Percentiles rank a stretch among this genome's conserved stretches.
Conservation (phyloP, 176 grass and related monocot species). For the Oryza coarctata region DNA sequence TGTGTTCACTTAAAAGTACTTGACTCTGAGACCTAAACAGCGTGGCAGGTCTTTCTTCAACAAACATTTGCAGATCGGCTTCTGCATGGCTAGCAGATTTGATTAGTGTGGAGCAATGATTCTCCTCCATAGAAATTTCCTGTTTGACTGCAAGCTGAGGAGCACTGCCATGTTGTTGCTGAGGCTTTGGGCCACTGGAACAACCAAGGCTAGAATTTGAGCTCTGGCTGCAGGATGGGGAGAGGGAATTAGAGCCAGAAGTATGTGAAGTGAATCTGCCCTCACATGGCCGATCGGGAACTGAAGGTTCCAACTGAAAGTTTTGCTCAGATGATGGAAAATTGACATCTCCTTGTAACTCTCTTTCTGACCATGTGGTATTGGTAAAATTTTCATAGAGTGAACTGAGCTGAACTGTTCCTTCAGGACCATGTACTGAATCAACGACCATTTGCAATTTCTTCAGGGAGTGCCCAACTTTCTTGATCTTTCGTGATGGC, state of each 20-base stretch:
- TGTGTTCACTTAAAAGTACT: slow-evolving; percentile 46
- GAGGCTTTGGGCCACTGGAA: slow-evolving; percentile 51
- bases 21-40: slow-evolving; percentile 41
- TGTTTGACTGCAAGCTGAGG: slow-evolving; percentile 47
- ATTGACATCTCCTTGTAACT: slow-evolving; percentile 26
- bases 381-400: slow-evolving; percentile 93
- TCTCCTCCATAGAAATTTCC: slow-evolving; percentile 58
- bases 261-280: slow-evolving; percentile 50
- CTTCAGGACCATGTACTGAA: slow-evolving; percentile 76
- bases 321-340: slow-evolving; percentile 51
- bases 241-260: slow-evolving; percentile 73
- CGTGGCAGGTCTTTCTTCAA: slow-evolving; percentile 40
- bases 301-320: slow-evolving; percentile 46
- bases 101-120: slow-evolving; percentile 43
- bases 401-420: slow-evolving; percentile 71
- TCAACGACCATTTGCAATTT: slow-evolving; percentile 96
- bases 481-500: slow-evolving; percentile 98
- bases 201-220: slow-evolving; percentile 70
- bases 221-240: slow-evolving; percentile 71
- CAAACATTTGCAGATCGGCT: slow-evolving; percentile 23
- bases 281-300: slow-evolving; percentile 35
- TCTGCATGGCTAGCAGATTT: slow-evolving; percentile 23
- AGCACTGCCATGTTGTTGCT: slow-evolving; percentile 39
- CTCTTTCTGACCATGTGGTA: slow-evolving; percentile 66
- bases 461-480: slow-evolving; percentile 86